These are phyloP conservation scores for Coelastrella sp. DNA, from an alignment of 139 green algal genomes.

Conservation along the genomic window DNA sequence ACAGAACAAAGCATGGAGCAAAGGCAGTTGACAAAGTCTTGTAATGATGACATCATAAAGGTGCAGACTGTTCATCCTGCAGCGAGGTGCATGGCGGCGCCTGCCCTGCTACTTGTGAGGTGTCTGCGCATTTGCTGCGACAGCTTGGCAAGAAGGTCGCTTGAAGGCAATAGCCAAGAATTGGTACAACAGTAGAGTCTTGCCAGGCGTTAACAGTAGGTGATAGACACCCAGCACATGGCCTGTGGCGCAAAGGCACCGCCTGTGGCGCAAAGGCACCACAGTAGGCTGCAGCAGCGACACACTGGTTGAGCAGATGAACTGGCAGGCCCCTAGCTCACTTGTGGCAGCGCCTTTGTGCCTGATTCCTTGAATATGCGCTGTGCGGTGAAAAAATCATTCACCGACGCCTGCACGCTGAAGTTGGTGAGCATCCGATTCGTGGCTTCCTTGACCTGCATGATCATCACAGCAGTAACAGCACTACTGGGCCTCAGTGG, in stretches of 20 bases:
- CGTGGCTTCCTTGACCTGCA: conserved; percentile 50
- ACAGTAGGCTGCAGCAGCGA: too few species aligned
- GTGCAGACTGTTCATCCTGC: not conserved
- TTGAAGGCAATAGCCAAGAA: too few species aligned
- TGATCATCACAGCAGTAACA: not conserved
- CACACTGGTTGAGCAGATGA: too few species aligned
- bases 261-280: too few species aligned
- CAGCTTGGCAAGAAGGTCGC: too few species aligned
- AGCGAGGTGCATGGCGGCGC: not conserved
- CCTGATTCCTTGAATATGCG: conserved; percentile 44
- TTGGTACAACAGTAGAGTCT: too few species aligned
- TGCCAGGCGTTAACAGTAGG: too few species aligned
- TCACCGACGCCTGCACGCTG: conserved; percentile 53
- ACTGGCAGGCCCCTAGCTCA: not conserved
- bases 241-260: too few species aligned
- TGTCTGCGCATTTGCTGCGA: too few species aligned
- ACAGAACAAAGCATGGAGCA: not conserved
- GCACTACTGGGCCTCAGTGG: too few species aligned
- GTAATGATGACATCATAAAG: too few species aligned
- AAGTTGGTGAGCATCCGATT: conserved; percentile 58
- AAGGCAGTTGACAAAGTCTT: not conserved
- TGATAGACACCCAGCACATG: too few species aligned
- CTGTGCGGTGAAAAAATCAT: conserved; percentile 51
- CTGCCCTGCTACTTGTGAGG: not conserved
- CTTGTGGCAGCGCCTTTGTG: conserved; percentile 50